These are phyloP conservation scores for Triticum urartu DNA, from an alignment of 176 grass and related monocot genomes.

Conservation along the genomic window DNA sequence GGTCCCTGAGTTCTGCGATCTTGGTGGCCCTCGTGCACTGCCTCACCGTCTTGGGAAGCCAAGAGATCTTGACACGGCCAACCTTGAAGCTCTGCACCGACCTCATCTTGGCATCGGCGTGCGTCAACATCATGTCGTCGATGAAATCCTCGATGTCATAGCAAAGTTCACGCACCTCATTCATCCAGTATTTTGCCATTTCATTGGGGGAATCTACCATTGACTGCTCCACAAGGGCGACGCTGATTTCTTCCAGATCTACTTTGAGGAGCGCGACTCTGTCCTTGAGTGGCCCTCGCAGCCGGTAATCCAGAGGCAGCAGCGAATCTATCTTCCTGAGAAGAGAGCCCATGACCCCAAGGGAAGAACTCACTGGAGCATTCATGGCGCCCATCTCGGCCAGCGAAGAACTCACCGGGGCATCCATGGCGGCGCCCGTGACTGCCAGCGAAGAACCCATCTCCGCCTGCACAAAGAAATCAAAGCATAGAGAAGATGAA, in stretches of 20 bases:
- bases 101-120: not conserved
- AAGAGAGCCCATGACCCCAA: not conserved
- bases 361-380: too few relatives aligned
- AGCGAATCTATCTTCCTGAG: slow-evolving; percentile 3
- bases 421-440: not conserved
- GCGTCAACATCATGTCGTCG: not conserved
- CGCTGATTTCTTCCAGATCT: not conserved
- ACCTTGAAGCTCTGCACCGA: not conserved
- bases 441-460: not conserved
- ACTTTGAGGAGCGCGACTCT: not conserved
- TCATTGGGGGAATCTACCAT: not conserved
- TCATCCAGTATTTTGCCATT: slow-evolving; percentile 5
- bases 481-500: not conserved
- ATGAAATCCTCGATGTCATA: slow-evolving; percentile 2
- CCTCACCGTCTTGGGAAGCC: not conserved
- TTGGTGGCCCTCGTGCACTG: not conserved
- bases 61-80: not conserved
- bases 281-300: not conserved
- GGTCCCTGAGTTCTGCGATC: not conserved
- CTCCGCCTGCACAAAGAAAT: not conserved
- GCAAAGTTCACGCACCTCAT: slow-evolving; percentile 2
- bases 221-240: not conserved
- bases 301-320: not conserved
- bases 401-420: not conserved
- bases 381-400: too few relatives aligned